phyloP scores from a whole-genome alignment of 2,329 filamentous ascomycete genomes.

The Aspergillus neotritici region DNA sequence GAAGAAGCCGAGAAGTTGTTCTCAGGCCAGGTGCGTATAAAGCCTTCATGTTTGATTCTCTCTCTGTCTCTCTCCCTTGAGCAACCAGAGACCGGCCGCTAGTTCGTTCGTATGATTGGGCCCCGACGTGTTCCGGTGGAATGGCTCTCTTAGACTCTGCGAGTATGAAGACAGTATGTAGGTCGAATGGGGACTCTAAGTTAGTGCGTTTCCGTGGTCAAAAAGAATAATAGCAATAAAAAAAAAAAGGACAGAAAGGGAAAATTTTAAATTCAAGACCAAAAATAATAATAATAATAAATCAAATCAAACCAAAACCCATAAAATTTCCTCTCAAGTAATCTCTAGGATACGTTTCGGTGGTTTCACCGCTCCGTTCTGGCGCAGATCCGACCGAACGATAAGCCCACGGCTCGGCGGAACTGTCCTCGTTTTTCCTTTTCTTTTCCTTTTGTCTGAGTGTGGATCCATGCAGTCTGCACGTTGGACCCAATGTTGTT shows the following conservation, averaged over 20 bases:
- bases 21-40: too few species aligned
- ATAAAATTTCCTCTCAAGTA: too few species aligned
- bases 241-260: too few species aligned
- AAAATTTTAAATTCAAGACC: too few species aligned
- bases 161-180: not conserved
- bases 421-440: slow-evolving; percentile 4
- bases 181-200: too few species aligned
- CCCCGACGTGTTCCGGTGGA: slow-evolving; percentile 22
- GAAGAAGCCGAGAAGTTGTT: too few species aligned
- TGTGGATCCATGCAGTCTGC: slow-evolving; percentile 19
- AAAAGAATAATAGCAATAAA: too few species aligned
- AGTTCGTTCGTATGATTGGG: slow-evolving; percentile 10
- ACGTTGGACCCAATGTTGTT: slow-evolving; percentile 18
- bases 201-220: not conserved
- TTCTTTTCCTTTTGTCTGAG: not conserved
- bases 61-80: too few species aligned
- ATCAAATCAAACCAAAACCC: too few species aligned
- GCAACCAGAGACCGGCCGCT: too few species aligned
- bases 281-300: too few species aligned
- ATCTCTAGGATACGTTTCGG: not conserved
- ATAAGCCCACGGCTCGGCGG: slow-evolving; percentile 17
- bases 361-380: slow-evolving; percentile 23
- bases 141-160: slow-evolving; percentile 11
- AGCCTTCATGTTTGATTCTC: too few species aligned
- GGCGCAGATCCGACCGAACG: slow-evolving; percentile 14